A percentile compares a stretch with the other conserved stretches of the same genome.
Evolutionary conservation across 2,329 filamentous ascomycete species (phyloP).

Genomic region (Sphaerostilbella broomeana): DNA sequence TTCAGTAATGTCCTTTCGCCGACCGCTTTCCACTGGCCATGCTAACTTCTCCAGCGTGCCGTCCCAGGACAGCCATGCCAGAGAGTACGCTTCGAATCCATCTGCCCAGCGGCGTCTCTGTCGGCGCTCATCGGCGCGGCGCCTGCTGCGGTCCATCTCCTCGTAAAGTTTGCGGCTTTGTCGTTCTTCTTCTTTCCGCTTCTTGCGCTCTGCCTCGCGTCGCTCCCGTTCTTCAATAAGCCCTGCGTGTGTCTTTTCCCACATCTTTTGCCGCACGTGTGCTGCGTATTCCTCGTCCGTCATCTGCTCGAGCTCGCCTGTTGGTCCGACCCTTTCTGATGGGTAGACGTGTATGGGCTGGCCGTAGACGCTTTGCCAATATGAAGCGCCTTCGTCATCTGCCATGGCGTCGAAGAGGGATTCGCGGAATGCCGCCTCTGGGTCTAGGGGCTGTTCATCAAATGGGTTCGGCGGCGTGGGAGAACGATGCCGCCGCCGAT

Average conservation of each 20-base stretch:
- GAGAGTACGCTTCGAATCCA: slow-evolving; percentile 59
- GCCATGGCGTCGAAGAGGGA: slow-evolving; percentile 95
- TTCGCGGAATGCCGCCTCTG: slow-evolving; percentile 77
- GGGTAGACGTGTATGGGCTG: slow-evolving; percentile 84
- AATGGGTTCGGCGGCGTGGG: slow-evolving; percentile 42
- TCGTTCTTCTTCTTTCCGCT: slow-evolving; percentile 45
- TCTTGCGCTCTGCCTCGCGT: slow-evolving; percentile 46
- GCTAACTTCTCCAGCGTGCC: slow-evolving; percentile 39
- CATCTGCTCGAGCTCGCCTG: slow-evolving; percentile 70
- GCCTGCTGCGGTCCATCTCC: slow-evolving; percentile 64
- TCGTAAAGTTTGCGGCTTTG: slow-evolving; percentile 47
- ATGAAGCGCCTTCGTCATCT: slow-evolving; percentile 90
- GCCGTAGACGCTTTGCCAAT: slow-evolving; percentile 95
- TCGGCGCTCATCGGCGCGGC: slow-evolving; percentile 58
- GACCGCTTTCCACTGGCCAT: slow-evolving; percentile 67
- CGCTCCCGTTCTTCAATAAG: slow-evolving; percentile 68
- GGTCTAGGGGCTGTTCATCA: slow-evolving; percentile 46
- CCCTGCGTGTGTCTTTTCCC: slow-evolving; percentile 86
- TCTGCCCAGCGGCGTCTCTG: slow-evolving; percentile 47
- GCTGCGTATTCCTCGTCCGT: slow-evolving; percentile 85
- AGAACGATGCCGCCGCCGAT: slow-evolving; percentile 33
- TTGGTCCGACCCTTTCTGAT: slow-evolving; percentile 37
- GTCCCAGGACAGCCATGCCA: slow-evolving; percentile 55
- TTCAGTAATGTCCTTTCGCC: slow-evolving; percentile 47
- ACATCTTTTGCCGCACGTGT: slow-evolving; percentile 85